A percentile compares a stretch with the other conserved stretches of the same genome.
phyloP scores from a whole-genome alignment of 2,329 filamentous ascomycete species.

The Endothia cerciana region DNA sequence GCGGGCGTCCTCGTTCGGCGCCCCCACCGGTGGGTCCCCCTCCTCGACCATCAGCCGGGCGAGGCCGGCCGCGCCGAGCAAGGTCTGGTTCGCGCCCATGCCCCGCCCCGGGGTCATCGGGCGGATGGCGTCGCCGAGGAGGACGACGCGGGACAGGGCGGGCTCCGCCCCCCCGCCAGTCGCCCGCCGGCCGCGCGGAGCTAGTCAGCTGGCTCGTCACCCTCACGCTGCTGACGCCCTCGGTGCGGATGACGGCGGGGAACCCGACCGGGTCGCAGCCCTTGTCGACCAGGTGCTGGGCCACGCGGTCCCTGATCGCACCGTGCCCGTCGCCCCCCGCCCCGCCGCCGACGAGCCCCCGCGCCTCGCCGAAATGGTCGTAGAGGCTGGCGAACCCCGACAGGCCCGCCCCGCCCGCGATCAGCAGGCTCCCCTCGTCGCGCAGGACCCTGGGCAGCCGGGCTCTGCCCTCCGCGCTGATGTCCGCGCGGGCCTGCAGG shows the following conservation, averaged over 20 bases:
- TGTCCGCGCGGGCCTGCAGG: conserved; percentile 1
- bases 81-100: conserved; percentile 4
- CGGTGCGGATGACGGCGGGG: not conserved
- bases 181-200: not conserved
- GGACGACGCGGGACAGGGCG: not conserved
- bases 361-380: not conserved
- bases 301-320: not conserved
- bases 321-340: not conserved
- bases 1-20: not conserved
- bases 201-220: conserved; percentile 6
- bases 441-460: not conserved
- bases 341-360: not conserved
- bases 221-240: not conserved
- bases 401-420: not conserved
- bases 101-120: conserved; percentile 5
- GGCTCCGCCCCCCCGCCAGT: not conserved
- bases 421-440: not conserved
- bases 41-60: not conserved
- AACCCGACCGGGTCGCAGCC: not conserved
- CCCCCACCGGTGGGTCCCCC: not conserved
- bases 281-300: not conserved
- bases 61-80: conserved; percentile 1
- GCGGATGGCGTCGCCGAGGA: conserved; percentile 6
- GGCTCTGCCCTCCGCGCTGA: not conserved
- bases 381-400: not conserved